Conservation (phyloP, 352 stramenopile genomes). For the Pythium myriotylum region DNA sequence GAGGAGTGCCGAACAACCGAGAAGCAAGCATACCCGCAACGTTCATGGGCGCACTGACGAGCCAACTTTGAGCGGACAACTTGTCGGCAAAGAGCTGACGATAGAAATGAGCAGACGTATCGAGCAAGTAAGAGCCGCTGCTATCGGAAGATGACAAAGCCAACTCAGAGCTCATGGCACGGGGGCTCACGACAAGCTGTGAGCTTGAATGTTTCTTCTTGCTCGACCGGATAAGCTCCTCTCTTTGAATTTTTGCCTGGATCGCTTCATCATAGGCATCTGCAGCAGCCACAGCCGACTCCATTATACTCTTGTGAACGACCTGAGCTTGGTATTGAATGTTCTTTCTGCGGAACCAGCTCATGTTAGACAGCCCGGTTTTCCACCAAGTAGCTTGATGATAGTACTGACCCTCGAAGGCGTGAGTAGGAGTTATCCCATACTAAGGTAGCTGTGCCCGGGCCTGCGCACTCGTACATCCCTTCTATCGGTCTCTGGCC, state of each 20-base stretch:
- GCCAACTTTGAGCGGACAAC: slow-evolving; percentile 60
- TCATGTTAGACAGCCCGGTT: no score
- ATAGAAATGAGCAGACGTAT: slow-evolving; percentile 40
- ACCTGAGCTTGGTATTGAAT: slow-evolving; percentile 78
- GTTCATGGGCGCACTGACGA: slow-evolving; percentile 66
- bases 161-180: neutral
- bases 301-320: slow-evolving; percentile 68
- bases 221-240: slow-evolving; percentile 20
- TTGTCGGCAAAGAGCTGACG: slow-evolving; percentile 47
- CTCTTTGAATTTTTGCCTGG: slow-evolving; percentile 39
- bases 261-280: slow-evolving; percentile 76
- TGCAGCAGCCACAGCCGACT: slow-evolving; percentile 64
- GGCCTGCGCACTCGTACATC: slow-evolving; percentile 56
- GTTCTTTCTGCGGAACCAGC: slow-evolving; percentile 58
- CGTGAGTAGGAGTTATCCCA: slow-evolving; percentile 88
- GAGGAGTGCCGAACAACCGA: slow-evolving; percentile 63
- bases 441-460: slow-evolving; percentile 59
- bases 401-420: slow-evolving; percentile 51
- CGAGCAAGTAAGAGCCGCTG: slow-evolving; percentile 35
- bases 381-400: no score
- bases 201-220: slow-evolving; percentile 43
- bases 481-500: slow-evolving; percentile 64
- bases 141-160: slow-evolving; percentile 28
- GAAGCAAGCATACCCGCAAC: slow-evolving; percentile 63
- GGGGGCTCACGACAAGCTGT: slow-evolving; percentile 26